A percentile compares a stretch with the other conserved stretches of the same genome.
Evolutionary conservation across 2,329 filamentous ascomycete genomes (phyloP).

Genomic region (Chalaropsis thielavioides): DNA sequence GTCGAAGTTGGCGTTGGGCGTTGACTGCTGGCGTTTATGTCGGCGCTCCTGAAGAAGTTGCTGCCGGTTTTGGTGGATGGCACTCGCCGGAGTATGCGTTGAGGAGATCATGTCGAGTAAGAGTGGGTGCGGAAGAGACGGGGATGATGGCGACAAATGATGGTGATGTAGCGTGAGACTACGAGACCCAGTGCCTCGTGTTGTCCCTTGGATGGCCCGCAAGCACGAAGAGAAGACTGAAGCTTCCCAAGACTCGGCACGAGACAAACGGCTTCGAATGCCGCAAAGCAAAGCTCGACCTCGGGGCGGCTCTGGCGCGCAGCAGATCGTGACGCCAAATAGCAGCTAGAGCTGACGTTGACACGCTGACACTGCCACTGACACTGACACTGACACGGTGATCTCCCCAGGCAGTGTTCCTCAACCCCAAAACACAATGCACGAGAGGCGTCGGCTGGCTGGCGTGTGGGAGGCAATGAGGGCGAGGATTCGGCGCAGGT

Average conservation of each 20-base stretch:
- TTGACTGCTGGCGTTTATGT: conserved; percentile 81
- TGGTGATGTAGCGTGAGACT: neutral
- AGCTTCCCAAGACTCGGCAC: neutral
- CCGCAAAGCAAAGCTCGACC: neutral
- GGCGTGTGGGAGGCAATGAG: neutral
- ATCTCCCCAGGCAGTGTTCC: neutral
- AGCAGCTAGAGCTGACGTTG: neutral
- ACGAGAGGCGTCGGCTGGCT: neutral
- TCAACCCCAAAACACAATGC: neutral
- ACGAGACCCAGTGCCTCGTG: neutral
- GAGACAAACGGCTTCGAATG: neutral
- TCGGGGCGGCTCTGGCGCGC: neutral
- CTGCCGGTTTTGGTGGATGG: conserved; percentile 14
- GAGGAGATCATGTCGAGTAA: conserved; percentile 11
- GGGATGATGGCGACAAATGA: neutral
- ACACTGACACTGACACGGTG: neutral
- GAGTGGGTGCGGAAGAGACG: neutral
- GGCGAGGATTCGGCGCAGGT: neutral
- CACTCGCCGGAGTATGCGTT: conserved; percentile 13
- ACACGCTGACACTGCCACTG: neutral
- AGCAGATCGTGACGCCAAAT: neutral
- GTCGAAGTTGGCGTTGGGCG: conserved; percentile 57
- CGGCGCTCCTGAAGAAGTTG: conserved; percentile 24
- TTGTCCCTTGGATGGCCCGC: neutral
- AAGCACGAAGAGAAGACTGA: neutral